Conservation (phyloP, 495 filamentous ascomycete genomes). For the Annulohypoxylon maeteangense region DNA sequence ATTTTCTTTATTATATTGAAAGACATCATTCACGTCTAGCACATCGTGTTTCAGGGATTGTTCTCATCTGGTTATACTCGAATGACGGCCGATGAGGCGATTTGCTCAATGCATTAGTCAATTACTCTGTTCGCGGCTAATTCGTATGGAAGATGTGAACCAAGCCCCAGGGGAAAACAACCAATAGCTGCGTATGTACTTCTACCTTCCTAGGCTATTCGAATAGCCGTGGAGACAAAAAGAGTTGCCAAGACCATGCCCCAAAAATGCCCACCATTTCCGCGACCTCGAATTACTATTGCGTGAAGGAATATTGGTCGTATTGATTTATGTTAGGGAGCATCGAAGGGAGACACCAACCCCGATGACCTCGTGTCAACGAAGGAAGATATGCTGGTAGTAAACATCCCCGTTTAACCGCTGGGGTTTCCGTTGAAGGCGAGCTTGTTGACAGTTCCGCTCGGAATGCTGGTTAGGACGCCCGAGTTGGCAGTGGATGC, state of each 20-base stretch:
- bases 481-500: conserved; percentile 48
- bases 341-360: neutral
- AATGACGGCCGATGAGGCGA: conserved; percentile 6
- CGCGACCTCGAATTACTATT: conserved; percentile 13
- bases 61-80: conserved; percentile 18
- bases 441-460: conserved; percentile 59
- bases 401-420: conserved; percentile 33
- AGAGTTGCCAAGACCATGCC: conserved; percentile 17
- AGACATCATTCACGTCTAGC: neutral
- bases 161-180: neutral
- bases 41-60: conserved; percentile 2
- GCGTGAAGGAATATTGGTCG: conserved; percentile 9
- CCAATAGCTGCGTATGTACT: conserved; percentile 25
- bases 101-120: conserved; percentile 29
- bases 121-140: conserved; percentile 39
- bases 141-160: conserved; percentile 23
- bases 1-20: conserved; percentile 15
- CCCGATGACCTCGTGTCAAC: neutral
- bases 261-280: conserved; percentile 18
- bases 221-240: conserved; percentile 31
- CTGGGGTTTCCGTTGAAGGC: conserved; percentile 63
- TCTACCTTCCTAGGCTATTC: conserved; percentile 41
- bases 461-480: conserved; percentile 52
- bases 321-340: neutral
- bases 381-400: neutral